Conservation (phyloP, 371 early-diverging fungal species). For the Circinella minor region DNA sequence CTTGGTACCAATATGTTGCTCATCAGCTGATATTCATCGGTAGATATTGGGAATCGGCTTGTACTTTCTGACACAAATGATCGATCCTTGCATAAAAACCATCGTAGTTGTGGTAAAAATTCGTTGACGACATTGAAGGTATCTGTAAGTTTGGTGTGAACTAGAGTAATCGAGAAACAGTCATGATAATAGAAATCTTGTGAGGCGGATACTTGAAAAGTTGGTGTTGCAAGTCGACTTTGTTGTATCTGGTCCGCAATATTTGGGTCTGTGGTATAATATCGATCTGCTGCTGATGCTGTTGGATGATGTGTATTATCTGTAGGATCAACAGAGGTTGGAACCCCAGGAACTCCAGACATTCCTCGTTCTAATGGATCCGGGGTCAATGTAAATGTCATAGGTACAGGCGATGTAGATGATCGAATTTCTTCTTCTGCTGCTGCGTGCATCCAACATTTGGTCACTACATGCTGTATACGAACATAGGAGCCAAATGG, state of each 20-base stretch:
- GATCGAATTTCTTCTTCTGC: conserved; percentile 20
- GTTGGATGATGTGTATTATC: neutral
- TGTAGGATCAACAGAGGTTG: neutral
- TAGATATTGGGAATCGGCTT: conserved; percentile 29
- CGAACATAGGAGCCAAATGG: conserved; percentile 46
- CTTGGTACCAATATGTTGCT: conserved; percentile 30
- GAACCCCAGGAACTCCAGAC: neutral
- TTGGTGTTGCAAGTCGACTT: conserved; percentile 5
- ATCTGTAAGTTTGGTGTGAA: conserved; percentile 29
- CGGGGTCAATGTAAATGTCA: conserved; percentile 25
- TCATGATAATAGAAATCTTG: conserved; percentile 47
- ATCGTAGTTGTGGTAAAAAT: conserved; percentile 34
- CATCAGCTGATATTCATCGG: conserved; percentile 24
- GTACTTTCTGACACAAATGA: neutral
- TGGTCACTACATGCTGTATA: conserved; percentile 50
- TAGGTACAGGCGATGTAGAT: conserved; percentile 17
- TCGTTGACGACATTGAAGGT: conserved; percentile 43
- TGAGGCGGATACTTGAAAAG: conserved; percentile 30
- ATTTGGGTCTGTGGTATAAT: conserved; percentile 15
- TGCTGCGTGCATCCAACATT: conserved; percentile 58
- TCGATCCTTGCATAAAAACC: conserved; percentile 30
- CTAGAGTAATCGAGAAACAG: conserved; percentile 47
- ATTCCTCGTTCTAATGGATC: conserved; percentile 6
- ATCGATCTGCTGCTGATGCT: conserved; percentile 10
- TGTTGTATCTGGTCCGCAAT: neutral